Conservation (phyloP, 2,329 filamentous ascomycete species). For the Lasiodiplodia sp. region DNA sequence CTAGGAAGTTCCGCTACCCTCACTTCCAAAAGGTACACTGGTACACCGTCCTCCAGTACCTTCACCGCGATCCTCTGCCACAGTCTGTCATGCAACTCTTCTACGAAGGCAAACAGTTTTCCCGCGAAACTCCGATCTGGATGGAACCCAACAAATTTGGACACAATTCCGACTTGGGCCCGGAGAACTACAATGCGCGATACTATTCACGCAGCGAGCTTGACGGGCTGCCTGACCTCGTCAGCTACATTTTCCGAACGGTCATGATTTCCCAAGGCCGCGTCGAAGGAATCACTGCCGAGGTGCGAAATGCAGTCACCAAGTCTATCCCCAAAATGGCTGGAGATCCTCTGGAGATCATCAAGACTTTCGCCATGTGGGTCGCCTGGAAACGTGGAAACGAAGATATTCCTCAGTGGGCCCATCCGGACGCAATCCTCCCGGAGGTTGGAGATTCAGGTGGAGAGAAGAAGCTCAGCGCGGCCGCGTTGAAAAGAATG, state of each 20-base stretch:
- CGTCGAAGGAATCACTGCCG: constrained; percentile 66
- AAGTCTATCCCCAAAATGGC: constrained; percentile 69
- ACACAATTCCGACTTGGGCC: constrained; percentile 58
- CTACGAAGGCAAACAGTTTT: constrained; percentile 62
- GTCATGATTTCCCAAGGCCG: constrained; percentile 68
- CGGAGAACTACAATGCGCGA: constrained; percentile 63
- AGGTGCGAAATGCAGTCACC: constrained; percentile 66
- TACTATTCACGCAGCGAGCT: constrained; percentile 70
- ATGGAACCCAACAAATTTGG: constrained; percentile 64
- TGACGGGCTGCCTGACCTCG: constrained; percentile 65
- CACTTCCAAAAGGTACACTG: constrained; percentile 75
- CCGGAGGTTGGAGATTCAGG: constrained; percentile 46
- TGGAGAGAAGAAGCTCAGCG: constrained; percentile 62
- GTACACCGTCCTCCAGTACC: constrained; percentile 70
- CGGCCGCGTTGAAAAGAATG: constrained; percentile 62
- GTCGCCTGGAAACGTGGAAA: constrained; percentile 73
- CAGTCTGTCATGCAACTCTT: constrained; percentile 62
- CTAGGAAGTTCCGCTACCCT: constrained; percentile 71
- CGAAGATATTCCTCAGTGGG: constrained; percentile 68
- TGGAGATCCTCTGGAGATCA: constrained; percentile 67
- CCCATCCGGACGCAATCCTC: constrained; percentile 63
- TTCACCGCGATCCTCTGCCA: constrained; percentile 70
- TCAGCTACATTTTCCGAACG: constrained; percentile 68
- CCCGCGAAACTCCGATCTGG: constrained; percentile 64
- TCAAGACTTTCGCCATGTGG: constrained; percentile 69